Evolutionary conservation across 2,329 filamentous ascomycete genomes (phyloP), one percentile per base, ranked within the genome.

Genomic region (Venturia asperata): DNA sequence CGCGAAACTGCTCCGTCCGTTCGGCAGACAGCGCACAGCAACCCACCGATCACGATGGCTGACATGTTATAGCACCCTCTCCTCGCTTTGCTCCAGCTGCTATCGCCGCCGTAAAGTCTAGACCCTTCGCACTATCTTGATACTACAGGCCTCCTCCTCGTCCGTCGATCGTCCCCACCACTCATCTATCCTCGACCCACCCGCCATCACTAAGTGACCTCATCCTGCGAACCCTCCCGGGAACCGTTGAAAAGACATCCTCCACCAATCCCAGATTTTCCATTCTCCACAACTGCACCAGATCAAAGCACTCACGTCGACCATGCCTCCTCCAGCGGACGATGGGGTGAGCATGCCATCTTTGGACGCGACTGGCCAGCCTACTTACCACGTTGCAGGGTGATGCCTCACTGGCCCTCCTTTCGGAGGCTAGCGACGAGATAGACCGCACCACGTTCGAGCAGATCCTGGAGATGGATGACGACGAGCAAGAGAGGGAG

Each of bases 391-490:
- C 11, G 17, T 61, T 27, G 1, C 27, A 61, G 60, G 42, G 30
- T n/a, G 60, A 61, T 27, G 37, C 60, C 60, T 41, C 39, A 2
- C 42, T 42, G 39, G 42, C 37, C 42, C 42, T 61, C 42, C 60
- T 61, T n/a, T 13, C 60, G 2, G 19, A 43, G 10, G 60, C 42
- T 27, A 47, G 56, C 67, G 89, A 94, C 69, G 82, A 83, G 74
- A 87, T 99, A 77, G 93, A 97, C 76, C 79, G 81, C 67, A 75
- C 77, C 65, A 96, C 92, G 65, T 99, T 99, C 72, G 87, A 88
- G 71, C 94, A 97, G 81, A 97, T 99, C 75, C 85, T 97, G 68
- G 94, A 97, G 77, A 97, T 99, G 93, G 94, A 99, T 76, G 94
- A 97, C 69, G 89, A 97, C 69, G 89, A 90, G 69, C 88, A 90